Evolutionary conservation across 1,284 basidiomycete genomes (phyloP).

Genomic region (Trichosporon sp.): DNA sequence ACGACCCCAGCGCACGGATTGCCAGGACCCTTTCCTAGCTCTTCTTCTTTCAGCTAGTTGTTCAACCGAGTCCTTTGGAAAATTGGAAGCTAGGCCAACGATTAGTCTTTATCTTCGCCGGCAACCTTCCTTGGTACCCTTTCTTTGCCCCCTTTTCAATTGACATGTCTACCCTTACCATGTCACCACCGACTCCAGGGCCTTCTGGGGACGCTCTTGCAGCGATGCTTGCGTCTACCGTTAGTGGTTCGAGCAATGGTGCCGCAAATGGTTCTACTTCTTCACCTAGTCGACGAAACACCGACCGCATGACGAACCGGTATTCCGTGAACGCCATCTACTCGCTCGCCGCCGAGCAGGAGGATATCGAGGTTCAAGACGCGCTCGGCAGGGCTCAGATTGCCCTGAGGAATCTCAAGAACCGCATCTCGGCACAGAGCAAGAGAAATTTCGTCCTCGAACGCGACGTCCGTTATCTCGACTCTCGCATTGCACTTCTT

Average conservation of each 20-base stretch:
- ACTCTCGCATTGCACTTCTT: conserved; percentile 93
- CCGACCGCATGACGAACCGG: conserved; percentile 91
- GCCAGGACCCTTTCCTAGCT: not conserved
- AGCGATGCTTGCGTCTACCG: conserved; percentile 15
- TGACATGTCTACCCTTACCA: conserved; percentile 20
- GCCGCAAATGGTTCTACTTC: conserved; percentile 13
- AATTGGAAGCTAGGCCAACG: not conserved
- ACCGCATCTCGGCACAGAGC: conserved; percentile 95
- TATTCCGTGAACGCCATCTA: conserved; percentile 96
- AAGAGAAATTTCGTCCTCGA: conserved; percentile 99
- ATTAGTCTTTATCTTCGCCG: not conserved
- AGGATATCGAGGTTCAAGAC: conserved; percentile 98
- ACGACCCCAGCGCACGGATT: conserved; percentile 8
- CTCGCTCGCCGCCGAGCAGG: conserved; percentile 97
- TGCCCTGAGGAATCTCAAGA: conserved; percentile 89
- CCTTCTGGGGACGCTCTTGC: conserved; percentile 17
- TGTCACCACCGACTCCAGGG: conserved; percentile 16
- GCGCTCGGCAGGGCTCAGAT: conserved; percentile 97
- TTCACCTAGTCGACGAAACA: conserved; percentile 40
- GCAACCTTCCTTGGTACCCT: conserved; percentile 1
- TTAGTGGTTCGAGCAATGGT: not conserved
- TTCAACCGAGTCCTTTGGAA: conserved; percentile 8
- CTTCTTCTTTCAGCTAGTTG: conserved; percentile 9
- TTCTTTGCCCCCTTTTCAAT: conserved; percentile 7
- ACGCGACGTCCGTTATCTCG: conserved; percentile 95